phyloP scores from a whole-genome alignment of 106 monocot genomes.

The Allium fistulosum region DNA sequence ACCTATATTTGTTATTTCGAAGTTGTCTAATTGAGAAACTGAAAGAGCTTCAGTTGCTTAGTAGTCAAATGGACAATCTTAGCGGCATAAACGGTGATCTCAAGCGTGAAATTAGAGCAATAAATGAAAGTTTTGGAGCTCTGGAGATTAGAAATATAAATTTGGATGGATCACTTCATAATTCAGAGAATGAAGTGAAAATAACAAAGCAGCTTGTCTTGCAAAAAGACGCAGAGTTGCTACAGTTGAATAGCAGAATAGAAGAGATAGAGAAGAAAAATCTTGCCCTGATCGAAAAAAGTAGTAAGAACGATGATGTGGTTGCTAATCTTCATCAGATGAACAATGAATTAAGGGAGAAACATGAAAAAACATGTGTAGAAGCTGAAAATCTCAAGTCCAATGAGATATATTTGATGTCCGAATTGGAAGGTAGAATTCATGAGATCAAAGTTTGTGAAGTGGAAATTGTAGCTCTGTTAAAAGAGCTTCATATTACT shows the following conservation, averaged over 20 bases:
- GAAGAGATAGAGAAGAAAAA: slow-evolving; percentile 32
- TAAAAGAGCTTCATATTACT: slow-evolving; percentile 26
- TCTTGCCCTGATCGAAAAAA: slow-evolving; percentile 13
- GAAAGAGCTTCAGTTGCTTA: slow-evolving; percentile 13
- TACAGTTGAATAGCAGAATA: slow-evolving; percentile 6
- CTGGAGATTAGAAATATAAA: slow-evolving; percentile 36
- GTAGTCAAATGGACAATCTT: slow-evolving; percentile 24
- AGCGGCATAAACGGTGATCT: slow-evolving; percentile 22
- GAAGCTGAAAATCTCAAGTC: slow-evolving; percentile 19
- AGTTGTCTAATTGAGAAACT: slow-evolving; percentile 37
- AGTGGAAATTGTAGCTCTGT: slow-evolving; percentile 22
- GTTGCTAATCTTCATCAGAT: slow-evolving; percentile 17
- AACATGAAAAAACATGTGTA: slow-evolving; percentile 13
- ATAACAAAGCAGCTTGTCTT: slow-evolving; percentile 8
- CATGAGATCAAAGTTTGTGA: slow-evolving; percentile 29
- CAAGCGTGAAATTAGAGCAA: slow-evolving; percentile 16
- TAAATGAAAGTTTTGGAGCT: slow-evolving; percentile 19
- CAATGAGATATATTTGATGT: slow-evolving; percentile 19
- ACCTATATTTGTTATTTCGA: slow-evolving; percentile 32
- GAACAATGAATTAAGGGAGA: slow-evolving; percentile 17
- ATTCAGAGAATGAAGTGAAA: slow-evolving; percentile 31
- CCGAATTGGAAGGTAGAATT: slow-evolving; percentile 17
- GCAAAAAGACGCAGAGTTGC: slow-evolving; percentile 18
- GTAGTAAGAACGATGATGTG: slow-evolving; percentile 15
- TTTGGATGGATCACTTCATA: slow-evolving; percentile 22